These are phyloP conservation scores for Lactifluus echinatus DNA, from an alignment of 768 basidiomycete genomes.

Conservation along the genomic window DNA sequence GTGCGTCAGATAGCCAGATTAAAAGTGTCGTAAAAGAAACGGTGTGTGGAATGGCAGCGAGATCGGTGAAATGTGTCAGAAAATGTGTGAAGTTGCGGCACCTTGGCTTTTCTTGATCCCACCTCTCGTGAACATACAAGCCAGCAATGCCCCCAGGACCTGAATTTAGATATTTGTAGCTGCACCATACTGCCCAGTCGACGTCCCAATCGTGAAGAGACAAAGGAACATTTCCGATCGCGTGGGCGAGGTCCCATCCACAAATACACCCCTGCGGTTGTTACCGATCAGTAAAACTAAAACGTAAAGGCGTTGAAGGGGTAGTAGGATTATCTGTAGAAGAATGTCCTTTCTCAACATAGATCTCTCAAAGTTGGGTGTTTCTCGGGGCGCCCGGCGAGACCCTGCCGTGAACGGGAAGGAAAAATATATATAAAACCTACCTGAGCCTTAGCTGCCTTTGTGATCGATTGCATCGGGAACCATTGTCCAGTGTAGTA, in stretches of 20 bases:
- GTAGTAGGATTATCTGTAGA: conserved; percentile 17
- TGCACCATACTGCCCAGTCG: conserved; percentile 98
- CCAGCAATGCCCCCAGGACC: conserved; percentile 98
- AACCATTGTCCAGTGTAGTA: conserved; percentile 98
- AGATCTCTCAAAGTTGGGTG: neutral
- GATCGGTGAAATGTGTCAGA: neutral
- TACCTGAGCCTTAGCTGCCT: conserved; percentile 80
- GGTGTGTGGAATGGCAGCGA: neutral
- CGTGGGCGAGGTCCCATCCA: conserved; percentile 97
- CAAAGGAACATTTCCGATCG: conserved; percentile 86
- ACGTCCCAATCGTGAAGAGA: conserved; percentile 87
- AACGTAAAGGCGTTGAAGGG: conserved; percentile 8
- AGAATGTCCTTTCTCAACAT: neutral
- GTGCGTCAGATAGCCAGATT: neutral
- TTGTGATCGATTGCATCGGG: conserved; percentile 77
- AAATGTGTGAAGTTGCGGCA: conserved; percentile 29
- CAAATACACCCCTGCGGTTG: conserved; percentile 76
- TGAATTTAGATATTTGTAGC: conserved; percentile 96
- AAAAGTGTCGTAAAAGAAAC: neutral
- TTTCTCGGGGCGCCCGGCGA: neutral
- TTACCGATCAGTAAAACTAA: conserved; percentile 16
- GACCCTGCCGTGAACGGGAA: neutral
- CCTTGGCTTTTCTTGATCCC: conserved; percentile 60
- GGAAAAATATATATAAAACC: conserved; percentile 16
- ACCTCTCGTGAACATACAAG: conserved; percentile 78